Base-by-base conservation (phyloP, 345 rosid species). In the Cardamine chenopodiifolia region DNA sequence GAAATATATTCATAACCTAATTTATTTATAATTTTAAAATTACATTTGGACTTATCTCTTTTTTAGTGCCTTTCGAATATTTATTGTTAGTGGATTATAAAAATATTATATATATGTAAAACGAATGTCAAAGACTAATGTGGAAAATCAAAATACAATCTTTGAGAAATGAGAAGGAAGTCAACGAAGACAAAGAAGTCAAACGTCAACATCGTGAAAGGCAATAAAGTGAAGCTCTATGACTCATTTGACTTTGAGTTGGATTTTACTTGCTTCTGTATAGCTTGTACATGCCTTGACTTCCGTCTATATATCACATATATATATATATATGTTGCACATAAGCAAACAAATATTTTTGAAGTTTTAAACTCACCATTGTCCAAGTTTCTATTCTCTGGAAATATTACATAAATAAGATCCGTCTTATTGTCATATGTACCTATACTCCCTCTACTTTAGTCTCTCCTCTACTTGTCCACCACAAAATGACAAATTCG, bases 201-300 rank as follows among this genome's bases (percentile, higher is more conserved):
- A 56, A 70, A 53, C 45, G 58, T 64, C 77, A 35, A 54, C 44
- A 53, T 62, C 76, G 62, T 72, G 54, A 19, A 62, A 63, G 47
- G n/a, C 34, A 32, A 11, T 22, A 73, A 64, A 55, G 65, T 64
- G 48, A 62, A n/a, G n/a, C n/a, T n/a, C n/a, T n/a, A n/a, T n/a
- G n/a, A n/a, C n/a, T n/a, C n/a, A n/a, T n/a, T n/a, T n/a, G n/a
- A n/a, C n/a, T n/a, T n/a, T n/a, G n/a, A n/a, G n/a, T n/a, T n/a
- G n/a, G n/a, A n/a, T 53, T 53, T 42, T 55, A 29, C 70, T 55
- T 40, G 47, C 59, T 71, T 47, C 35, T 23, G 18, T 28, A 35
- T 42, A 70, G 1, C 29, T 71, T 34, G 20, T n/a, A n/a, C n/a
- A n/a, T n/a, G n/a, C 42, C 17, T 72, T 60, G 31, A 72, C 75